These are phyloP conservation scores for Meredithiella fracta DNA, from an alignment of 2,329 filamentous ascomycete genomes.

Conservation along the genomic window DNA sequence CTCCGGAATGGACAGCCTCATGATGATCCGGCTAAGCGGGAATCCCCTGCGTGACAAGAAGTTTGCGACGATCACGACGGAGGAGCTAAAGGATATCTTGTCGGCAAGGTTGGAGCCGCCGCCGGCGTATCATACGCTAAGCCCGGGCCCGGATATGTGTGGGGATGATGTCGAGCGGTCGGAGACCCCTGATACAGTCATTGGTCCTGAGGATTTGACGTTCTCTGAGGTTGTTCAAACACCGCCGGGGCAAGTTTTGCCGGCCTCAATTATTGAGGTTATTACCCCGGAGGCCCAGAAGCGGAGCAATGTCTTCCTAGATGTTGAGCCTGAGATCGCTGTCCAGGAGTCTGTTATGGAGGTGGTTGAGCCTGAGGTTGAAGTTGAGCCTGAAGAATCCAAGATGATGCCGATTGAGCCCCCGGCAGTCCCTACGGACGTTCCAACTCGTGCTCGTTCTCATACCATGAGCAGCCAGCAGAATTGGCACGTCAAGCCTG, in stretches of 20 bases:
- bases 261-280: background rate
- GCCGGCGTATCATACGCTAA: slow-evolving; percentile 15
- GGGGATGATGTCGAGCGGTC: slow-evolving; percentile 5
- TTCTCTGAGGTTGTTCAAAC: background rate
- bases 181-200: slow-evolving; percentile 14
- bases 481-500: slow-evolving; percentile 38
- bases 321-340: background rate
- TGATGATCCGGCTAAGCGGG: slow-evolving; percentile 62
- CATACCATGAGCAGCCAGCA: slow-evolving; percentile 31
- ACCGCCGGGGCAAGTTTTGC: background rate
- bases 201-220: slow-evolving; percentile 10
- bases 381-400: background rate
- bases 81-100: slow-evolving; percentile 63
- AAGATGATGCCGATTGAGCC: background rate
- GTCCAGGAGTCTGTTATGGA: background rate
- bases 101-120: slow-evolving; percentile 47
- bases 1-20: slow-evolving; percentile 60
- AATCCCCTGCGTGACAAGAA: slow-evolving; percentile 85
- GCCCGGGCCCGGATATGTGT: background rate
- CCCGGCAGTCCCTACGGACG: slow-evolving; percentile 14
- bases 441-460: slow-evolving; percentile 31
- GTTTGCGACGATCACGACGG: slow-evolving; percentile 61
- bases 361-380: background rate
- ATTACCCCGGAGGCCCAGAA: background rate
- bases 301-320: background rate